phyloP scores from a whole-genome alignment of 2,329 filamentous ascomycete species.

The Colletotrichum spinosum region DNA sequence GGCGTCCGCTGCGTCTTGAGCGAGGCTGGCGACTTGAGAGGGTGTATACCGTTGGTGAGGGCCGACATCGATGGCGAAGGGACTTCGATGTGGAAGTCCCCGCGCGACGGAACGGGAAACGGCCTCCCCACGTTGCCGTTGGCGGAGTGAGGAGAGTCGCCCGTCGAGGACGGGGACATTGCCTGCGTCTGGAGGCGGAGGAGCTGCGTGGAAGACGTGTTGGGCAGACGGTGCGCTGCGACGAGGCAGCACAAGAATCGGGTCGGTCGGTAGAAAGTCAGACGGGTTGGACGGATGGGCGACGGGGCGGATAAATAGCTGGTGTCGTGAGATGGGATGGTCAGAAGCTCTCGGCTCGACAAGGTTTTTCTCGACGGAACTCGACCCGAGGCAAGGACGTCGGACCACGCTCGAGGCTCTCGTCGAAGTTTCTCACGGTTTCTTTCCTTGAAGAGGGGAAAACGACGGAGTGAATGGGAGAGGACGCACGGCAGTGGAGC shows the following conservation, averaged over 20 bases:
- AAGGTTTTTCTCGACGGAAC: neutral
- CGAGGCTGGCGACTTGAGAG: slow-evolving; percentile 64
- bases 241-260: slow-evolving; percentile 27
- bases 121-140: slow-evolving; percentile 53
- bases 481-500: slow-evolving; percentile 36
- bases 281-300: slow-evolving; percentile 7
- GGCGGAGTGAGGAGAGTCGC: slow-evolving; percentile 62
- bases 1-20: slow-evolving; percentile 60
- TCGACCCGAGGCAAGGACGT: slow-evolving; percentile 8
- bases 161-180: slow-evolving; percentile 67
- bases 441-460: slow-evolving; percentile 15
- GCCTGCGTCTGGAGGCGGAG: slow-evolving; percentile 44
- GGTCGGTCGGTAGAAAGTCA: slow-evolving; percentile 15
- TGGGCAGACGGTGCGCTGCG: slow-evolving; percentile 36
- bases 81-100: slow-evolving; percentile 62
- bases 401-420: slow-evolving; percentile 25
- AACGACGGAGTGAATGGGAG: slow-evolving; percentile 14
- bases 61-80: slow-evolving; percentile 57
- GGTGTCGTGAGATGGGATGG: neutral
- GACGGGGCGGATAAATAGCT: slow-evolving; percentile 5
- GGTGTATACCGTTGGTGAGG: slow-evolving; percentile 53
- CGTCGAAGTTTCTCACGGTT: slow-evolving; percentile 19
- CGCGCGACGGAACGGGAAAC: slow-evolving; percentile 59
- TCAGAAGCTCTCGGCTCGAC: slow-evolving; percentile 7
- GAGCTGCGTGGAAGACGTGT: slow-evolving; percentile 39